These are phyloP conservation scores for Waitea zeae DNA, from an alignment of 1,284 basidiomycete genomes.

Conservation along the genomic window DNA sequence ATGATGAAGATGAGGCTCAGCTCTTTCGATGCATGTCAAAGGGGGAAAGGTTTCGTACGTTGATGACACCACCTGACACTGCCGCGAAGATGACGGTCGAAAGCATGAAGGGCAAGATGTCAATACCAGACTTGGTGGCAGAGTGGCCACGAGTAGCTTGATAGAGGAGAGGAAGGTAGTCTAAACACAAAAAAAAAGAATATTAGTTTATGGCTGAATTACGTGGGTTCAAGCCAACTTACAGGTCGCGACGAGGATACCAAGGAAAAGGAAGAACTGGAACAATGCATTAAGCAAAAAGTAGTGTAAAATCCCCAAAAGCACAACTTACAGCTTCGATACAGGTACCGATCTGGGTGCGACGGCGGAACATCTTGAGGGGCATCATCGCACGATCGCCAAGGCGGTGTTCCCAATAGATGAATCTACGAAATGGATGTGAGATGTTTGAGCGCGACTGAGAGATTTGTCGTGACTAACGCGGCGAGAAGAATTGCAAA, in stretches of 20 bases:
- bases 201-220: neutral
- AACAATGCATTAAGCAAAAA: too few species aligned
- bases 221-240: neutral
- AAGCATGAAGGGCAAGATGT: slow-evolving; percentile 24
- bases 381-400: neutral
- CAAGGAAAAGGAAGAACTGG: too few species aligned
- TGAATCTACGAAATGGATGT: too few species aligned
- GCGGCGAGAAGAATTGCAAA: neutral
- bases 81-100: slow-evolving; percentile 16
- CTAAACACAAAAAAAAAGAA: neutral
- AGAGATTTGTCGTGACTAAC: too few species aligned
- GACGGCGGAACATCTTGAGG: neutral
- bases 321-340: neutral
- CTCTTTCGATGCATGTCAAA: slow-evolving; percentile 8
- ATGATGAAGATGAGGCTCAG: slow-evolving; percentile 15
- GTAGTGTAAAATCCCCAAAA: too few species aligned
- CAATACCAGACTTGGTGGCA: slow-evolving; percentile 22
- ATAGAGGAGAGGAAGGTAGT: slow-evolving; percentile 10
- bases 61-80: neutral
- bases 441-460: too few species aligned
- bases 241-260: too few species aligned
- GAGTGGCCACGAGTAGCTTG: slow-evolving; percentile 16
- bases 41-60: neutral
- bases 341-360: neutral
- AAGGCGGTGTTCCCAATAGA: neutral